Evolutionary conservation across 257 asterid genomes (phyloP), one percentile per base, ranked within the genome.

Genomic region (Misopates orontium): DNA sequence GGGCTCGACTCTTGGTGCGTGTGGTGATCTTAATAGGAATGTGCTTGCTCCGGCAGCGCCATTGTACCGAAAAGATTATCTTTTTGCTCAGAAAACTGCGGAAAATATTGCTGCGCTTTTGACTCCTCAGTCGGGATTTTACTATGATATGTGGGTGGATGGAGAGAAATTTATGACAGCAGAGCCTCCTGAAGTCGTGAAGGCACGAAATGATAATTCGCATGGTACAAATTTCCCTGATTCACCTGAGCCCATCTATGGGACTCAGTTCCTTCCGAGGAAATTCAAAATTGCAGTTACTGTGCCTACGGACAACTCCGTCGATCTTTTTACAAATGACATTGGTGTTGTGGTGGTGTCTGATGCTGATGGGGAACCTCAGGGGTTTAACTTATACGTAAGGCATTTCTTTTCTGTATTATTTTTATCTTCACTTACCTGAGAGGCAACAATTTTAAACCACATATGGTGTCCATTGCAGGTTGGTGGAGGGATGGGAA

Each of bases 401-500:
- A 65, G 76, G 60, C 44, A 54, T 57, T 52, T 77, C 28, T 18
- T 40, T 67, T 59, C 54, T 59, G 16, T 32, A 48, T 12, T 58
- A 36, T 69, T 52, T 74, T 19, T 61, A 20, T 36, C 49, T 19
- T 65, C 65, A 67, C 17, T 36, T 64, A 41, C 55, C 65, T 52
- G 44, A 31, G 42, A 41, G 51, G 1, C 36, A 9, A 47, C 47
- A 36, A 17, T 69, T 32, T 57, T 69, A 63, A 23, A 10, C 53
- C 41, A 56, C 51, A 51, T 53, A 62, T 15, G 15, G 56, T 71
- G 41, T 51, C 58, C 48, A 12, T 57, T 84, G 76, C 85, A 93
- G 99, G 99, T 93, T 76, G 99, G 99, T 80, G 99, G 99, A 80
- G 99, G 99, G 49, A 90, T 93, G 97, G 99, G 99, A 48, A 84